Base-by-base conservation (phyloP, 1,284 basidiomycete genomes). In the Paramarasmius palmivorus region DNA sequence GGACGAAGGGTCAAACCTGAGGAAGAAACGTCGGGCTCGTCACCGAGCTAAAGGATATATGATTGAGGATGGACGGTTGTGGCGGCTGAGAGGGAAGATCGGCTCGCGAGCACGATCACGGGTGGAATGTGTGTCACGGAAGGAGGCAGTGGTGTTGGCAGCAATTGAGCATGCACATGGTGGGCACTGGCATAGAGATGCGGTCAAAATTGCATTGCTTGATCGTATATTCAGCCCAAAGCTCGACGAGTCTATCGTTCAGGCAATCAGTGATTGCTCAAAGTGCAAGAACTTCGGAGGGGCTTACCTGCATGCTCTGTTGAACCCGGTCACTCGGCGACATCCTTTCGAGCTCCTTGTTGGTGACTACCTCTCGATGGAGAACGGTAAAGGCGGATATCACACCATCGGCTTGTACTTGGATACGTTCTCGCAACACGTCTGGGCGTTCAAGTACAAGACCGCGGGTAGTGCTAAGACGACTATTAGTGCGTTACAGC, bases 291-390 rank as follows among this genome's bases (percentile, higher is more conserved):
- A 56, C 49, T 70, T 69, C 41, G 65, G 68, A 0, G 19, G 55
- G 1, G 44, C 59, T 1, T 57, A 63, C 39, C 35, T 71, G 1
- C 61, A 70, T 46, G 57, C 69, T 0, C 59, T 73, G 1, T 54
- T 75, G 6, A 56, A 73, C 20, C 73, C 73, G 0, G 70, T 75
- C 38, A 68, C 61, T 0, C 54, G 71, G 2, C 57, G 64, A 1
- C 67, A 67, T 47, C 72, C 71, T 2, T 70, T 73, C 50, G 62
- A 72, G 32, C 61, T 73, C 10, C 25, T 74, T 14, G 67, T 68
- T 0, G 65, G 62, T 4, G 67, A 74, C 56, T 68, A 68, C 40
- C 59, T 74, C 1, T 64, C 65, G 0, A 56, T 73, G 50, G 67
- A 67, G n/a, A 49, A 42, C 12, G 72, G 69, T 4, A 68, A 65